A percentile compares a stretch with the other conserved stretches of the same genome.
These are phyloP conservation scores for Phytopythium boreale DNA, from an alignment of 352 stramenopile genomes.

Conservation along the genomic window DNA sequence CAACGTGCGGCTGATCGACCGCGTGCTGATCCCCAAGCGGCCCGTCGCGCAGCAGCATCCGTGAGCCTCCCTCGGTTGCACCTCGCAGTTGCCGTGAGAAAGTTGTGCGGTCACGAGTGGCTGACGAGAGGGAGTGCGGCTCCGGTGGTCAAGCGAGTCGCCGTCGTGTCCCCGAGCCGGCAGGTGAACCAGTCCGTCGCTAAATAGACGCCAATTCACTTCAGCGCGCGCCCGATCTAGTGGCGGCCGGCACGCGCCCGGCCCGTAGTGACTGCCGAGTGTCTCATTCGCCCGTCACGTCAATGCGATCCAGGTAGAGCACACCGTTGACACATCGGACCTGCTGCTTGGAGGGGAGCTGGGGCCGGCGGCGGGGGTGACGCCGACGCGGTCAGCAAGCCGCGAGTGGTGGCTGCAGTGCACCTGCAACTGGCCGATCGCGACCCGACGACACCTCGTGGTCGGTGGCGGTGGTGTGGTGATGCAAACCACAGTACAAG, in stretches of 20 bases:
- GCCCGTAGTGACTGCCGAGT: background rate
- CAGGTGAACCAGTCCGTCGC: too few relatives aligned
- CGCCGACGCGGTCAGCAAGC: too few relatives aligned
- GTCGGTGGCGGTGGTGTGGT: too few relatives aligned
- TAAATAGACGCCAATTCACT: background rate
- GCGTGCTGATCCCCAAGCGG: conserved; percentile 49
- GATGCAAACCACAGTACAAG: too few relatives aligned
- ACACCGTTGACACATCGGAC: too few relatives aligned
- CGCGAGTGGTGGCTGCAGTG: too few relatives aligned
- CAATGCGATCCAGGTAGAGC: too few relatives aligned
- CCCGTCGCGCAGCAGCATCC: background rate
- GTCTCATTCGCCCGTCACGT: background rate
- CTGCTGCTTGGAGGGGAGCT: too few relatives aligned
- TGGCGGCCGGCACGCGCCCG: background rate
- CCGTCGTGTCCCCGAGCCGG: too few relatives aligned
- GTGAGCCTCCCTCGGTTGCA: background rate
- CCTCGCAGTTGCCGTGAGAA: background rate
- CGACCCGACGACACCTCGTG: background rate
- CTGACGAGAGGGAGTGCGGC: too few relatives aligned
- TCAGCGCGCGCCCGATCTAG: background rate
- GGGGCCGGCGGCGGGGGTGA: too few relatives aligned
- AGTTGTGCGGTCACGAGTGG: background rate
- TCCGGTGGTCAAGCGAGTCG: too few relatives aligned
- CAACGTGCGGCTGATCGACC: conserved; percentile 80
- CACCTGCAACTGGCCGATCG: background rate